These are phyloP conservation scores for Penicillium lividum DNA, from an alignment of 495 filamentous ascomycete genomes.

Conservation along the genomic window DNA sequence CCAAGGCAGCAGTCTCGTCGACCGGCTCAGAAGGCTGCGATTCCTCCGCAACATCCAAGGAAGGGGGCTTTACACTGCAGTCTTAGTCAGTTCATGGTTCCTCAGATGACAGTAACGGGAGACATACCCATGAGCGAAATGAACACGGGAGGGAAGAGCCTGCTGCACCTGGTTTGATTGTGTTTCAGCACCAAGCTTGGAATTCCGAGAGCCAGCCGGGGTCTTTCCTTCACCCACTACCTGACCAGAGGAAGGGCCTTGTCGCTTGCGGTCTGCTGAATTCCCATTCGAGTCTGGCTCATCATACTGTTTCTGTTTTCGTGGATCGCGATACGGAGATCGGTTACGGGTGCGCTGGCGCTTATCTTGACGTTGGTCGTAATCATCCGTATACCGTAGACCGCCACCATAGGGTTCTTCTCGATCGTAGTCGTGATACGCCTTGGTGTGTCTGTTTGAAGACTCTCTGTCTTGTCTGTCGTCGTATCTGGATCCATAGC, in stretches of 20 bases:
- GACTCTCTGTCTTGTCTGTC: constrained; percentile 35
- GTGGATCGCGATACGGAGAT: constrained; percentile 45
- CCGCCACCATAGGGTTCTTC: constrained; percentile 48
- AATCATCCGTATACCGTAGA: constrained; percentile 58
- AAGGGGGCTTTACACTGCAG: constrained; percentile 15
- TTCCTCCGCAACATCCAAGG: constrained; percentile 27
- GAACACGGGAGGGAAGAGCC: constrained; percentile 31
- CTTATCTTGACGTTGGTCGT: constrained; percentile 60
- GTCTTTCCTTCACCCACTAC: constrained; percentile 67
- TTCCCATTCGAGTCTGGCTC: constrained; percentile 31
- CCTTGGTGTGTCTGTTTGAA: constrained; percentile 37
- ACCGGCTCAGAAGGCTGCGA: constrained; percentile 48
- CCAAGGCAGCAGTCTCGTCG: constrained; percentile 78
- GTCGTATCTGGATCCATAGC: constrained; percentile 37
- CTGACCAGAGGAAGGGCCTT: constrained; percentile 53
- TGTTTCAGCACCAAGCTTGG: constrained; percentile 67
- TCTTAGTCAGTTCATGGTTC: constrained; percentile 13
- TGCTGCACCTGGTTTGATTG: constrained; percentile 60
- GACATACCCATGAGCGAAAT: constrained; percentile 47
- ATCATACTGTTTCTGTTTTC: constrained; percentile 47
- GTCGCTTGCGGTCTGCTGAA: constrained; percentile 28
- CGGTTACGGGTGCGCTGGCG: constrained; percentile 68
- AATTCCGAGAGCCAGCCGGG: constrained; percentile 55
- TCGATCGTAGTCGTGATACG: constrained; percentile 69
- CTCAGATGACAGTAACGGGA: not conserved